Conservation (phyloP, 495 filamentous ascomycete genomes). For the Lichenothelia convexa region DNA sequence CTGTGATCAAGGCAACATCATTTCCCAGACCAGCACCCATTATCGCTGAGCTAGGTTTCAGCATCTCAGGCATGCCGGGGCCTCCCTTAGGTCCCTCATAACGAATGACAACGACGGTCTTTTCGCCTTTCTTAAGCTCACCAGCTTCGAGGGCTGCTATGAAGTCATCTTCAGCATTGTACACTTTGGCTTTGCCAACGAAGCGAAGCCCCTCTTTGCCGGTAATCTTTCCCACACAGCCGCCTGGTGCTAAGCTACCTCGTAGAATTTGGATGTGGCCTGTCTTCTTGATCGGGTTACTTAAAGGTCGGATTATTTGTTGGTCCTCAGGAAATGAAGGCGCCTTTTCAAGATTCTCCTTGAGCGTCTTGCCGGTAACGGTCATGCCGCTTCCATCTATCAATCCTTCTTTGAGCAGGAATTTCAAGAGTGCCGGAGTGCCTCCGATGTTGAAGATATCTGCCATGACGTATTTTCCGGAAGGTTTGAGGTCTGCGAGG, state of each 20-base stretch:
- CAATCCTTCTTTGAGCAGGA: slow-evolving; percentile 76
- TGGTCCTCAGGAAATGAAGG: slow-evolving; percentile 70
- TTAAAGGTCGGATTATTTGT: slow-evolving; percentile 77
- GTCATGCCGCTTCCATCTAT: slow-evolving; percentile 79
- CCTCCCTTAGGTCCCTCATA: slow-evolving; percentile 79
- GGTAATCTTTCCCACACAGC: slow-evolving; percentile 93
- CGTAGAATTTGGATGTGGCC: slow-evolving; percentile 96
- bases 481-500: slow-evolving; percentile 92
- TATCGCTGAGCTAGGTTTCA: slow-evolving; percentile 66
- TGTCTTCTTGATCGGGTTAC: slow-evolving; percentile 79
- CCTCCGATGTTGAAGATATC: slow-evolving; percentile 83
- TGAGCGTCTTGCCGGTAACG: slow-evolving; percentile 84
- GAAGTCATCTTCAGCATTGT: slow-evolving; percentile 41
- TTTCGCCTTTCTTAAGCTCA: slow-evolving; percentile 88
- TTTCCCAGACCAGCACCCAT: slow-evolving; percentile 74
- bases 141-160: slow-evolving; percentile 31
- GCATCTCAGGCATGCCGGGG: slow-evolving; percentile 75
- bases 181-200: slow-evolving; percentile 72
- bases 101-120: slow-evolving; percentile 92
- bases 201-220: slow-evolving; percentile 91
- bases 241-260: slow-evolving; percentile 76
- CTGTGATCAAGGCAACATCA: slow-evolving; percentile 65
- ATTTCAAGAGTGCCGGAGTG: slow-evolving; percentile 77
- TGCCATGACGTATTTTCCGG: slow-evolving; percentile 90
- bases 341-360: slow-evolving; percentile 67